Conservation (phyloP, 1,139 yeast genomes). For the Kodamaea derodonti region DNA sequence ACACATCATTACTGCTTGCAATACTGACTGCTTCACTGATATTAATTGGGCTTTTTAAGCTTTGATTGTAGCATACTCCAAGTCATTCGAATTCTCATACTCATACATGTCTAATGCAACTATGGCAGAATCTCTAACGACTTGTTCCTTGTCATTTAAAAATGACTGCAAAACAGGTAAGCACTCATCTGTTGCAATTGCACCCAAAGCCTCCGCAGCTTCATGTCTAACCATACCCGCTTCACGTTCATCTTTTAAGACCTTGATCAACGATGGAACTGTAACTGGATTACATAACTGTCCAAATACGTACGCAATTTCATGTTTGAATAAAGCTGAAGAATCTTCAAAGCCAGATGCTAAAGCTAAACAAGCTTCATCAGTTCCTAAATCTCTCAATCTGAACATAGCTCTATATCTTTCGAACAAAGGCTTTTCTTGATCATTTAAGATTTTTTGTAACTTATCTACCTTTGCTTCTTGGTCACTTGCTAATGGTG, state of each 20-base stretch:
- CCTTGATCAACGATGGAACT: conserved; percentile 82
- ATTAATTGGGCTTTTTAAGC: too few species aligned
- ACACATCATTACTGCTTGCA: too few species aligned
- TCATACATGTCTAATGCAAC: conserved; percentile 98
- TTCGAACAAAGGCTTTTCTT: conserved; percentile 75
- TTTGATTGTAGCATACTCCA: conserved; percentile 91
- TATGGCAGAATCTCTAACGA: conserved; percentile 92
- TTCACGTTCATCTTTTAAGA: conserved; percentile 70
- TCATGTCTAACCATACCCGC: conserved; percentile 99
- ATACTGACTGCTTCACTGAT: too few species aligned
- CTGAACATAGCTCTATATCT: conserved; percentile 99
- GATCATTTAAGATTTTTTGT: conserved; percentile 69
- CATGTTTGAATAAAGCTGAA: conserved; percentile 93
- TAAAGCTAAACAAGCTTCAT: conserved; percentile 87
- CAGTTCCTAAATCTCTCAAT: conserved; percentile 88
- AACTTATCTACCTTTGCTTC: conserved; percentile 59
- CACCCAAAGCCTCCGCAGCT: conserved; percentile 98
- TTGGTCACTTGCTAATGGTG: conserved; percentile 74
- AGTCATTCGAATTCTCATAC: conserved; percentile 81
- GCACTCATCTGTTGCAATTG: conserved; percentile 96
- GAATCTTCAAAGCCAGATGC: conserved; percentile 88
- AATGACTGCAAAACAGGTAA: conserved; percentile 80
- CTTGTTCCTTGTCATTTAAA: conserved; percentile 77
- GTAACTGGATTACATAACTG: conserved; percentile 93
- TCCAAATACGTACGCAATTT: conserved; percentile 96